Evolutionary conservation across 2,329 filamentous ascomycete species (phyloP), one percentile per base, ranked within the genome.

Genomic region (Reticulascus tulasneorum): DNA sequence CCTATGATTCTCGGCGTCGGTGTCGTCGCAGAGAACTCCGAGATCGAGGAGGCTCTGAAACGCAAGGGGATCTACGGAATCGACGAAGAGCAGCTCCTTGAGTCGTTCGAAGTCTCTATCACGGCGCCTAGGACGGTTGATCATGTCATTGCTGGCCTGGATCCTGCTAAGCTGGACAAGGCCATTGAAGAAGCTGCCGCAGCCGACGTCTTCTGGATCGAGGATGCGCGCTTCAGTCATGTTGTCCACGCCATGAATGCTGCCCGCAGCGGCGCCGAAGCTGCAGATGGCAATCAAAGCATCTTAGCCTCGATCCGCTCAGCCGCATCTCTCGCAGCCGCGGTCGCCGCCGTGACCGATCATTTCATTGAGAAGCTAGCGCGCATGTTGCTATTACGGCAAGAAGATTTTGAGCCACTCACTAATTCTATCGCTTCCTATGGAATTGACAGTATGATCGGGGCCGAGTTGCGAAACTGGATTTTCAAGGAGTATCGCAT

Each of bases 401-500:
- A 19, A 3, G 45, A 44, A 5, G 39, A 41, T 8, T 38, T 50
- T 23, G 45, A 38, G 19, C 24, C 27, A 11, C 21, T 34, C 9
- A 33, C 15, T 6, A 24, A 20, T 7, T 40, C 38, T 17, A 46
- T 63, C n/a, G 55, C 50, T 4, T 42, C 35, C 13, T 58, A 62
- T 32, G 59, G 60, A 2, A 33, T 63, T 2, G 60, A 64, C 41
- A 56, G 52, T 42, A 61, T 63, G 59, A 51, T 62, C 13, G 59
- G 55, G 2, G 52, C 56, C 2, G 59, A 63, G 48, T 33, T 63
- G 25, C 47, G 59, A 16, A 60, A 51, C 20, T 59, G 59, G 55
- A 44, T 62, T 13, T 61, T 60, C 48, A 55, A 51, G 26, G 57
- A 60, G 41, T 58, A 51, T 23, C 47, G 53, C 12, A 46, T 64